phyloP scores from a whole-genome alignment of 768 basidiomycete genomes.

The Boletus bicolor region DNA sequence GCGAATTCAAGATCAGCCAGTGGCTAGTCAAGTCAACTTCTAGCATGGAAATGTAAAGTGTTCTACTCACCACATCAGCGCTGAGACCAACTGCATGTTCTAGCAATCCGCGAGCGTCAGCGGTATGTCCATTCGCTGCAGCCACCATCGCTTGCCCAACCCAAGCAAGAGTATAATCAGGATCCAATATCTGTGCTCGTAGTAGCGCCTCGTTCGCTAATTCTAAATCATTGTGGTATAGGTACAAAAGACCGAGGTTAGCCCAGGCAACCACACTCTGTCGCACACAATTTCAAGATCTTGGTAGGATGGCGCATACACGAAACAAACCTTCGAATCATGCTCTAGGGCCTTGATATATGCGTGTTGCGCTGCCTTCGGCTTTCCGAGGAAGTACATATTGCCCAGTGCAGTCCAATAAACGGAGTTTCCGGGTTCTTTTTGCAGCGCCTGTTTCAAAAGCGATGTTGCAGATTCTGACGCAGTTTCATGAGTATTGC shows the following conservation, averaged over 20 bases:
- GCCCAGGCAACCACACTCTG: conserved; percentile 80
- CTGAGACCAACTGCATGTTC: conserved; percentile 68
- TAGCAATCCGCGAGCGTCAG: conserved; percentile 65
- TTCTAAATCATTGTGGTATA: conserved; percentile 72
- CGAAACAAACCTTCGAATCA: conserved; percentile 65
- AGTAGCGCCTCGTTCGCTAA: conserved; percentile 84
- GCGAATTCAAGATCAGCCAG: conserved; percentile 80
- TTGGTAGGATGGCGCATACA: not conserved
- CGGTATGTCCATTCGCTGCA: conserved; percentile 50
- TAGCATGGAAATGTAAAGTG: not conserved
- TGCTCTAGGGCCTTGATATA: conserved; percentile 87
- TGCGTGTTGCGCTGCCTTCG: conserved; percentile 83
- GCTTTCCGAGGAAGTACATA: conserved; percentile 60
- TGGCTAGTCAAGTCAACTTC: conserved; percentile 46
- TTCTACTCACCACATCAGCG: conserved; percentile 48
- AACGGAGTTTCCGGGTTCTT: conserved; percentile 63
- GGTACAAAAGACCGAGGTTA: conserved; percentile 83
- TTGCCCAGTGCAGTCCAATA: conserved; percentile 87
- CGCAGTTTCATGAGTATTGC: conserved; percentile 19
- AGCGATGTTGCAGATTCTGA: conserved; percentile 47
- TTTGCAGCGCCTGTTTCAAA: conserved; percentile 68
- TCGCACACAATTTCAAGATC: not conserved
- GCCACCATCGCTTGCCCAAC: conserved; percentile 83
- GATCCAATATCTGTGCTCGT: conserved; percentile 87
- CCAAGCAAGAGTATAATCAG: conserved; percentile 88